These are phyloP conservation scores for Yamadazyma olivae DNA, from an alignment of 805 yeast species.

Conservation along the genomic window DNA sequence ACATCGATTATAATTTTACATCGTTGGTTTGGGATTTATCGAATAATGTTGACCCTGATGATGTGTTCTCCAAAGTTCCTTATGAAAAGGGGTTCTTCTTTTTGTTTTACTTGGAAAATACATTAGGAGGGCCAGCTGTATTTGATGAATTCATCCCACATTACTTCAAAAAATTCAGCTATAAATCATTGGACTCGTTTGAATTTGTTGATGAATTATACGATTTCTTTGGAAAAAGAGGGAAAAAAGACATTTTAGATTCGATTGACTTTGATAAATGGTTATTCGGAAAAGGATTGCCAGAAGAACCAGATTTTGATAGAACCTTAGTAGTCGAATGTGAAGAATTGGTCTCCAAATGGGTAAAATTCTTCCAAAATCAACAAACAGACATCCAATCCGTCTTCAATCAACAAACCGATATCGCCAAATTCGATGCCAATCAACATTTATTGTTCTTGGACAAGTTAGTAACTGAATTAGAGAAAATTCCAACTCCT, in stretches of 20 bases:
- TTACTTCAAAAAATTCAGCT: conserved; percentile 26
- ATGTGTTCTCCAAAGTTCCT: conserved; percentile 30
- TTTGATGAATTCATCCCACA: conserved; percentile 28
- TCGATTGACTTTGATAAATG: conserved; percentile 26
- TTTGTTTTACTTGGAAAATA: conserved; percentile 23
- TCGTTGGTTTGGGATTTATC: conserved; percentile 21
- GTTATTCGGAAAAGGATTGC: conserved; percentile 26
- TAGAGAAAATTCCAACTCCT: conserved; percentile 6
- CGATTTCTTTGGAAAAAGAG: conserved; percentile 20
- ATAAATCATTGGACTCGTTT: conserved; percentile 24
- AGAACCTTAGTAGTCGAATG: conserved; percentile 27
- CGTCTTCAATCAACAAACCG: conserved; percentile 30
- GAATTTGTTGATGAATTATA: conserved; percentile 25
- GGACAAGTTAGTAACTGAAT: conserved; percentile 17
- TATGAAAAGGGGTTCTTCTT: conserved; percentile 36
- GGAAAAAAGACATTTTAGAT: conserved; percentile 19
- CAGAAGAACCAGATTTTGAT: conserved; percentile 26
- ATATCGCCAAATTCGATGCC: conserved; percentile 18
- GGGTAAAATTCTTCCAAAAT: conserved; percentile 14
- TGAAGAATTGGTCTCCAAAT: conserved; percentile 19
- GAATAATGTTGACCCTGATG: conserved; percentile 24
- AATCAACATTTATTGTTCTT: conserved; percentile 25
- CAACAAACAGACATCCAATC: neutral
- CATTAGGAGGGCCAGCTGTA: conserved; percentile 20
- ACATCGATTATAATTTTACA: conserved; percentile 20